phyloP scores from a whole-genome alignment of 2,329 filamentous ascomycete genomes.

The Colletotrichum musicola region DNA sequence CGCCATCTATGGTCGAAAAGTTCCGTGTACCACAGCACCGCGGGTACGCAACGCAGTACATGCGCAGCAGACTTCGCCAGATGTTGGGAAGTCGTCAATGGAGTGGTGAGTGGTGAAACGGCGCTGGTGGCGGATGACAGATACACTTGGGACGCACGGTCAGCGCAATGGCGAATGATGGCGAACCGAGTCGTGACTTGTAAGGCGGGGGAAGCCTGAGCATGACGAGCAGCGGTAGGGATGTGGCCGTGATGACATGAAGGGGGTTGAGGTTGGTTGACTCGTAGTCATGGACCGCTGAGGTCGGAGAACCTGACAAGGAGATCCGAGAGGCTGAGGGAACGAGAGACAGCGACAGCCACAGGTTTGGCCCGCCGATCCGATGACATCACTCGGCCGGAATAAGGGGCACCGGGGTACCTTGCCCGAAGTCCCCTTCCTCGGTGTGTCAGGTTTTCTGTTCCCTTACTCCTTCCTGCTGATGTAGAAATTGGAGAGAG shows the following conservation, averaged over 20 bases:
- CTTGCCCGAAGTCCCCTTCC: slow-evolving; percentile 10
- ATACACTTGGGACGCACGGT: slow-evolving; percentile 11
- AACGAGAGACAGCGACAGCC: not conserved
- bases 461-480: not conserved
- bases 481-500: not conserved
- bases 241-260: not conserved
- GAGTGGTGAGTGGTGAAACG: slow-evolving; percentile 15
- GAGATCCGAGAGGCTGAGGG: slow-evolving; percentile 27
- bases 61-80: not conserved
- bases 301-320: not conserved
- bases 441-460: slow-evolving; percentile 33
- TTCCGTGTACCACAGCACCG: not conserved
- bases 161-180: not conserved
- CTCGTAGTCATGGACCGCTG: slow-evolving; percentile 15
- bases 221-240: not conserved
- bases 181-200: not conserved
- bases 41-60: too few species aligned
- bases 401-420: slow-evolving; percentile 24
- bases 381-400: slow-evolving; percentile 39
- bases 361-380: slow-evolving; percentile 24
- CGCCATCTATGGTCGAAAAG: not conserved
- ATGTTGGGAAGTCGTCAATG: not conserved
- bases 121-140: slow-evolving; percentile 17
- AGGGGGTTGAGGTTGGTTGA: slow-evolving; percentile 21
- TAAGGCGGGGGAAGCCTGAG: slow-evolving; percentile 8